Base-by-base conservation (phyloP, 179 eudicot genomes). In the Silene coronaria region DNA sequence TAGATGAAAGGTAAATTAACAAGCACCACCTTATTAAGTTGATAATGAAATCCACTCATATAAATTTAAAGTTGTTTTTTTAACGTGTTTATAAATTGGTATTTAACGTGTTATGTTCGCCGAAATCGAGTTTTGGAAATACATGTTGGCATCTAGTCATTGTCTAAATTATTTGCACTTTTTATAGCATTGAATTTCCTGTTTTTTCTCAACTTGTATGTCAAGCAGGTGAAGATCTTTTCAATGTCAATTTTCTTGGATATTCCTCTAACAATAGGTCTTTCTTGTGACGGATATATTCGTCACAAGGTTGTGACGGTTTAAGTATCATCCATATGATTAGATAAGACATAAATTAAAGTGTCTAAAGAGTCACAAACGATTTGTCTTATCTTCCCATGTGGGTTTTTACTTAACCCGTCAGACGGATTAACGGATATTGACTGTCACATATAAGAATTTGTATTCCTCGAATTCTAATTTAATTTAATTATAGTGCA, bases 61-160 rank as follows among this genome's bases (percentile, higher is more conserved):
- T 16, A n/a, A n/a, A n/a, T 53, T 53, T 53, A 53, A 53, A 13
- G 58, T 16, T 16, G 58, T 17, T 53, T 53, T 53, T 53, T 53
- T 53, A 53, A 53, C 58, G 58, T 53, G 58, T 53, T 53, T 53
- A 5, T 17, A 14, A 4, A 16, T 53, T 17, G 58, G 0, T 1
- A 53, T 16, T 14, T 53, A 68, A 21, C 72, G 30, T 45, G 30
- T 68, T 42, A 27, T 66, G 32, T 71, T 36, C 64, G 71, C 61
- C 73, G 71, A 48, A 68, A 58, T 76, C 4, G 10, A 36, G 38
- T 24, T 14, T 58, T 76, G 64, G 74, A 48, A 42, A 36, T 68
- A 36, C 53, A 60, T 48, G 71, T 77, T 61, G 80, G 75, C 71
- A 51, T 77, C 67, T 66, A 77, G 80, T 77, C 80, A 77, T 77